phyloP scores from a whole-genome alignment of 306 rosid genomes.

The Elaeagnus macrophylla region DNA sequence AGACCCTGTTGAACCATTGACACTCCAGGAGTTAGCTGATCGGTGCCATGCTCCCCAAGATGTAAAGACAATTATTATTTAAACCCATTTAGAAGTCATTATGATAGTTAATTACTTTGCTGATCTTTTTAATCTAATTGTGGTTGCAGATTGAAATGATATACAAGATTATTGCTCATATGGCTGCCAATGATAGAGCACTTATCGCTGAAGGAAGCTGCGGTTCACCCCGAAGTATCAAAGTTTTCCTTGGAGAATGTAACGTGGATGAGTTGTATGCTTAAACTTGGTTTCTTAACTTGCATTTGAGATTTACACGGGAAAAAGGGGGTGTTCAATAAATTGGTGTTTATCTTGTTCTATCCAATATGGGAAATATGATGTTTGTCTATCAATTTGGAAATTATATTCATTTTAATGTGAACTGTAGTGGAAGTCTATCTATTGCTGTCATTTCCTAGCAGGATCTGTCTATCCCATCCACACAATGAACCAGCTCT shows the following conservation, averaged over 20 bases:
- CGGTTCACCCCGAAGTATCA: conserved; percentile 81
- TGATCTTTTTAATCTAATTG: conserved; percentile 3
- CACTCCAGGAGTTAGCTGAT: conserved; percentile 46
- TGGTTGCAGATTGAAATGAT: conserved; percentile 73
- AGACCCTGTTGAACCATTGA: conserved; percentile 53
- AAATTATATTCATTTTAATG: too few species aligned
- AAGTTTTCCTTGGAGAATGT: conserved; percentile 75
- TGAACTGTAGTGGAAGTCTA: too few species aligned
- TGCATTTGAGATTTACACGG: conserved; percentile 5
- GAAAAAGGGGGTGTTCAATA: conserved; percentile 18
- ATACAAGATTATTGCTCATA: conserved; percentile 72
- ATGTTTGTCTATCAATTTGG: too few species aligned
- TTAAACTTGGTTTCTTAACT: conserved; percentile 16
- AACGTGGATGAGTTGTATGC: conserved; percentile 51
- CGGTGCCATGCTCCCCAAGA: conserved; percentile 66
- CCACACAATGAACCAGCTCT: too few species aligned
- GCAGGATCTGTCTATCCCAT: too few species aligned
- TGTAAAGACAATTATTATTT: conserved; percentile 25
- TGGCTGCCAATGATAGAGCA: conserved; percentile 91
- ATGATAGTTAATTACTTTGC: conserved; percentile 1
- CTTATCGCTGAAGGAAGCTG: conserved; percentile 82
- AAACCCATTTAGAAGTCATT: conserved; percentile 6
- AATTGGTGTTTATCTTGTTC: conserved; percentile 13
- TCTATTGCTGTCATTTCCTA: too few species aligned
- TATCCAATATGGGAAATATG: conserved; percentile 15